Percentiles rank a stretch among this genome's conserved stretches.
Conservation (phyloP, 495 filamentous ascomycete genomes). For the Bacidia rubella region DNA sequence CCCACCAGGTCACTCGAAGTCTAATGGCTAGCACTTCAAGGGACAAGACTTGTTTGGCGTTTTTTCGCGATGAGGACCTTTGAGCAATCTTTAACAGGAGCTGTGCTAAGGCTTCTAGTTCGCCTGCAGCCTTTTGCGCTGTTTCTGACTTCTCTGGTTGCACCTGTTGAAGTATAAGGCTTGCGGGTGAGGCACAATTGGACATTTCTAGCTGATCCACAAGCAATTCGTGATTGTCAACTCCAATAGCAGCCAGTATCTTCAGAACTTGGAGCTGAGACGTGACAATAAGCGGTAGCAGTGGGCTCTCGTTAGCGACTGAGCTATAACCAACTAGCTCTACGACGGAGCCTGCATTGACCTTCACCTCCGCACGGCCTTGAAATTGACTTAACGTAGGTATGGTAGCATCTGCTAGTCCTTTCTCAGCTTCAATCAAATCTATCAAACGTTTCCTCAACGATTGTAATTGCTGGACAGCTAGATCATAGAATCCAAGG, state of each 20-base stretch:
- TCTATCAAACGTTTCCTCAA: slow-evolving; percentile 46
- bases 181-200: slow-evolving; percentile 48
- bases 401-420: neutral
- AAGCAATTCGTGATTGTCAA: slow-evolving; percentile 15
- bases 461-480: slow-evolving; percentile 59
- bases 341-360: neutral
- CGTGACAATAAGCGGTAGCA: slow-evolving; percentile 34
- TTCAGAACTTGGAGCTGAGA: slow-evolving; percentile 40
- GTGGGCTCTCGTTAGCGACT: slow-evolving; percentile 24
- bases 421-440: neutral
- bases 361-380: neutral
- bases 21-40: slow-evolving; percentile 57
- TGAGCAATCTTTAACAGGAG: slow-evolving; percentile 42
- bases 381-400: neutral
- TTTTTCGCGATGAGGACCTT: slow-evolving; percentile 39
- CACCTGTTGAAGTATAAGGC: slow-evolving; percentile 42
- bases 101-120: slow-evolving; percentile 59
- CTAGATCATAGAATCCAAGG: slow-evolving; percentile 59
- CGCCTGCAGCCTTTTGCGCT: slow-evolving; percentile 47
- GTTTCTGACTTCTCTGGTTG: slow-evolving; percentile 30
- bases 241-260: slow-evolving; percentile 38
- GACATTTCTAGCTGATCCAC: slow-evolving; percentile 30
- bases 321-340: neutral
- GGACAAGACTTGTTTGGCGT: slow-evolving; percentile 44
- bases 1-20: slow-evolving; percentile 57